Conservation (phyloP, 495 filamentous ascomycete genomes). For the Darksidea phi region DNA sequence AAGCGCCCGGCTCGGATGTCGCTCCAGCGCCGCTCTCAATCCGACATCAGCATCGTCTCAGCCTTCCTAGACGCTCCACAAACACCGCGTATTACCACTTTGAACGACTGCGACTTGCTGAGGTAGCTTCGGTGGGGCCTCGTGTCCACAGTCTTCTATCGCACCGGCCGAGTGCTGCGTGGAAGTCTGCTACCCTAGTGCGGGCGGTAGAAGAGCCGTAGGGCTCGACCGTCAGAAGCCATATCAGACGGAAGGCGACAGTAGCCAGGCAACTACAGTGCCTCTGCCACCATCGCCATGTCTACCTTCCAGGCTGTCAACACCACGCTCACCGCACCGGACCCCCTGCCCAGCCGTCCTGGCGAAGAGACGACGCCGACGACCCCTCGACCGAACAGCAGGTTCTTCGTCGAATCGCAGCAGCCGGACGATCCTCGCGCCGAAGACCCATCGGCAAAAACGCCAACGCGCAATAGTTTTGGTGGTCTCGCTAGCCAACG, state of each 20-base stretch:
- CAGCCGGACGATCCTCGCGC: constrained; percentile 43
- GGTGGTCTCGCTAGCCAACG: constrained; percentile 56
- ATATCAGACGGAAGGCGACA: constrained; percentile 3
- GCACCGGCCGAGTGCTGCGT: constrained; percentile 14
- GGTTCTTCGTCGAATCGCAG: constrained; percentile 44
- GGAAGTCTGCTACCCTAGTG: constrained; percentile 15
- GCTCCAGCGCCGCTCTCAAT: constrained; percentile 20
- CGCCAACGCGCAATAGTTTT: constrained; percentile 64
- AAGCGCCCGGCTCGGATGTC: constrained; percentile 24
- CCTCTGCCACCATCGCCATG: constrained; percentile 39
- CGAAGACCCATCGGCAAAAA: constrained; percentile 49
- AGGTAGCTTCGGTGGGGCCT: constrained; percentile 1
- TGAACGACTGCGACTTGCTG: neutral
- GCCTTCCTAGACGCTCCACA: constrained; percentile 24
- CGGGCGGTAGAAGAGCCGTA: constrained; percentile 17
- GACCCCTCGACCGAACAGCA: constrained; percentile 56
- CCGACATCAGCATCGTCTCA: constrained; percentile 30
- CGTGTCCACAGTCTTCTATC: neutral
- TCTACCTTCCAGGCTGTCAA: constrained; percentile 76
- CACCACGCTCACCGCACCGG: constrained; percentile 55
- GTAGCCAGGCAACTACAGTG: constrained; percentile 2
- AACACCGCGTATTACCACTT: neutral
- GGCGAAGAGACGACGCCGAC: constrained; percentile 62
- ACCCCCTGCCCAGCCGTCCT: constrained; percentile 52
- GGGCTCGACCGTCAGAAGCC: constrained; percentile 24